A percentile compares a stretch with the other conserved stretches of the same genome.
Conservation (phyloP, 305 asterid genomes). For the Fraxinus sp. region DNA sequence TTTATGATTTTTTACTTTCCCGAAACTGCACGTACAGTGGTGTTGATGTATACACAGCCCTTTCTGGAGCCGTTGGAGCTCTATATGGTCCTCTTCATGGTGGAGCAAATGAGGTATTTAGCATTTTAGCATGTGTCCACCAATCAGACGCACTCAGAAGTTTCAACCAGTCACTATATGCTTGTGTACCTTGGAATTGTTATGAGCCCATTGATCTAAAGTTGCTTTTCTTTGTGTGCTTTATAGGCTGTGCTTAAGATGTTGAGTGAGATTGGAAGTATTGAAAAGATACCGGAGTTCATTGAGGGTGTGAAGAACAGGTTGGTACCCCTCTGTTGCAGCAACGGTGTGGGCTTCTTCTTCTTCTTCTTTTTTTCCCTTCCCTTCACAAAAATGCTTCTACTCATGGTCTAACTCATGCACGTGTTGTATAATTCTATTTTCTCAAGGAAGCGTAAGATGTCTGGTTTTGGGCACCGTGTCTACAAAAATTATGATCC, state of each 20-base stretch:
- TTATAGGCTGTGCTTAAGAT: conserved; percentile 96
- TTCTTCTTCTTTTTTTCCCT: neutral
- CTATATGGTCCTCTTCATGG: conserved; percentile 99
- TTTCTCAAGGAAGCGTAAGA: conserved; percentile 76
- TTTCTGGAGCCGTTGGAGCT: conserved; percentile 99
- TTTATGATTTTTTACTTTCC: conserved; percentile 5
- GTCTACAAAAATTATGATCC: conserved; percentile 99
- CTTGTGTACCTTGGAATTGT: conserved; percentile 3
- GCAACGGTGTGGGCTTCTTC: neutral
- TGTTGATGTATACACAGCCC: conserved; percentile 97
- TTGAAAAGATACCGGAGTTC: conserved; percentile 87
- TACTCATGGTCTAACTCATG: conserved; percentile 11
- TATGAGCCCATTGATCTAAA: conserved; percentile 14
- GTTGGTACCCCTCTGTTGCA: conserved; percentile 34
- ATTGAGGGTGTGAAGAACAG: conserved; percentile 95
- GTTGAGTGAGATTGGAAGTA: conserved; percentile 92
- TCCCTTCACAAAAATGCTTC: neutral
- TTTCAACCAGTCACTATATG: neutral
- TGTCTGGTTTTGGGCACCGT: conserved; percentile 99
- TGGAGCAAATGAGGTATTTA: conserved; percentile 94
- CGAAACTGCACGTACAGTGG: conserved; percentile 61
- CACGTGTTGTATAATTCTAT: neutral
- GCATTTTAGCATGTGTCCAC: conserved; percentile 2
- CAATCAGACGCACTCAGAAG: neutral
- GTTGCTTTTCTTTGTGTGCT: conserved; percentile 12